phyloP scores from a whole-genome alignment of 2,329 filamentous ascomycete species.

The Cryphonectria nitschkei region DNA sequence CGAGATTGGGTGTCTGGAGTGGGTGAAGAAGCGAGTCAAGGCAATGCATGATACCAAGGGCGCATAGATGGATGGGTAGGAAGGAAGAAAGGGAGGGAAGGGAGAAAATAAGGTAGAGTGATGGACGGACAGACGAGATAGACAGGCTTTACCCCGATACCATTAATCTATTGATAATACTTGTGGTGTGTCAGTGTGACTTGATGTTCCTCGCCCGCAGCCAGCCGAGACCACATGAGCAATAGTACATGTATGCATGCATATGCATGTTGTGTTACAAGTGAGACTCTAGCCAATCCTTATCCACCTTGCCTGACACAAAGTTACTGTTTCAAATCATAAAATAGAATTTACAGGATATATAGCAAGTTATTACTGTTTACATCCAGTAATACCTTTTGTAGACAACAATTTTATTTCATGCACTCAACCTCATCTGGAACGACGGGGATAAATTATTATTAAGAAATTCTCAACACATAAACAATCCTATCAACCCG shows the following conservation, averaged over 20 bases:
- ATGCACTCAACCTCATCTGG: not conserved
- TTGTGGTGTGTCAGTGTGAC: not conserved
- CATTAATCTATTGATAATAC: not conserved
- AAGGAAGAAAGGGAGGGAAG: not conserved
- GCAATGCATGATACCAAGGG: constrained; percentile 39
- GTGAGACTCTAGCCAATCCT: not conserved
- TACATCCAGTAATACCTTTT: not conserved
- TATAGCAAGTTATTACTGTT: not conserved
- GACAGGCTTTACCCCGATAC: too few relatives aligned
- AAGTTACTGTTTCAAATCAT: not conserved
- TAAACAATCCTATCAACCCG: too few relatives aligned
- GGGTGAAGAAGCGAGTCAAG: constrained; percentile 41
- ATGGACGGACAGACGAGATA: not conserved
- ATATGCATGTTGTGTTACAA: not conserved
- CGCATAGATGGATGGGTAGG: not conserved
- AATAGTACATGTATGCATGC: not conserved
- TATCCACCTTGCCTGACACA: not conserved
- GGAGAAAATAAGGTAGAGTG: too few relatives aligned
- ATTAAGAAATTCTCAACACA: not conserved
- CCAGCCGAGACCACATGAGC: constrained; percentile 1
- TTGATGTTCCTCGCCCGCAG: not conserved
- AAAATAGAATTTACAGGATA: not conserved
- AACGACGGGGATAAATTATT: not conserved
- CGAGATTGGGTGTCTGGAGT: constrained; percentile 45
- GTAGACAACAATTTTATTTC: not conserved